Percentiles rank a stretch among this genome's conserved stretches.
Evolutionary conservation across 352 stramenopile genomes (phyloP).

Genomic region (Phytophthora ramorum): DNA sequence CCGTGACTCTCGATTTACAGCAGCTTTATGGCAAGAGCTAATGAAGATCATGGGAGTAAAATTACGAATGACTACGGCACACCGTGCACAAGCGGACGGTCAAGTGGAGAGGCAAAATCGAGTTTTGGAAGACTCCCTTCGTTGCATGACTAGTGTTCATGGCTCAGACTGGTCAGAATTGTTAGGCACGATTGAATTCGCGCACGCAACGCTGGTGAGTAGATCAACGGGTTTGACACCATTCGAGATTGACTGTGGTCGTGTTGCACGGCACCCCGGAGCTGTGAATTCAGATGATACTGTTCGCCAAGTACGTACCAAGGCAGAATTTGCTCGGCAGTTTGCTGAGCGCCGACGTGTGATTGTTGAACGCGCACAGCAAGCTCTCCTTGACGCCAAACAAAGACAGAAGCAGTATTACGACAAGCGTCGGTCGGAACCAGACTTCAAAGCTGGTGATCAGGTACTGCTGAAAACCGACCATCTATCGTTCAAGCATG

Average conservation of each 20-base stretch:
- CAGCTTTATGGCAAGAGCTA: conserved; percentile 24
- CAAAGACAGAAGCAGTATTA: neutral
- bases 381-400: neutral
- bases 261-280: neutral
- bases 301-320: neutral
- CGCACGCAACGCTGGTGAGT: neutral
- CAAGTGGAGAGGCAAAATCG: neutral
- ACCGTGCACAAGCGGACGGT: neutral
- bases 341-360: neutral
- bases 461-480: conserved; percentile 1
- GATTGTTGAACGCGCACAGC: neutral
- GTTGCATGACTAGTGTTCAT: neutral
- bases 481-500: neutral
- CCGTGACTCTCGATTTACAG: conserved; percentile 26
- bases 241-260: neutral
- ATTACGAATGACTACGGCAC: conserved; percentile 19
- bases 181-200: neutral
- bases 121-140: neutral
- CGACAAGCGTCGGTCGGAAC: neutral
- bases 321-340: neutral
- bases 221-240: neutral
- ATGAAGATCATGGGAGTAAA: conserved; percentile 25
- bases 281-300: neutral
- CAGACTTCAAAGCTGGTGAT: conserved; percentile 5
- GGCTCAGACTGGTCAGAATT: neutral